Evolutionary conservation across 768 basidiomycete species (phyloP), one percentile per base, ranked within the genome.

Genomic region (Hericium rajendrae): DNA sequence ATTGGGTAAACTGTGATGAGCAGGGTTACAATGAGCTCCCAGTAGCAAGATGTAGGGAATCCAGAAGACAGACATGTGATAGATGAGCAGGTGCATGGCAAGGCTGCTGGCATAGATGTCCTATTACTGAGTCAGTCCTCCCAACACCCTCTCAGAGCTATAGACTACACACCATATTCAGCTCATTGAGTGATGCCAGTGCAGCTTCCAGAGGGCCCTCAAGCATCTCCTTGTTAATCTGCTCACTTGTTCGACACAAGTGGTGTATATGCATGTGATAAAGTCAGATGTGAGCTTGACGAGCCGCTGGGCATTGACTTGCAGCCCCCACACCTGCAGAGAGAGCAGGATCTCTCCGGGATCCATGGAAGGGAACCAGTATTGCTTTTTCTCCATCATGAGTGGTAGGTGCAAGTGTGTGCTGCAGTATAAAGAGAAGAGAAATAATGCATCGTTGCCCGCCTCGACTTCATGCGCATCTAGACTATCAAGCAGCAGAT

Each of bases 171-270:
- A 90, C 89, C 61, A 58, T 83, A 60, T 4, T 80, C 2, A 78
- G 73, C 18, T 77, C 72, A 11, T 78, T 76, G 0, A 82, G 74
- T 2, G 75, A 71, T 12, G 74, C 70, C 39, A 91, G 68, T 0
- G 81, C 76, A 38, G 73, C 74, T 59, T 85, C 79, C 0, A 80
- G 76, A 0, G 88, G 79, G 2, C 80, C 77, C 57, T 80, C 76
- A 5, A 92, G 76, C 28, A 71, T 69, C 9, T 84, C 82, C 38
- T 78, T 76, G 32, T 75, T 76, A 55, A 92, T 74, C 53, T 78
- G 5, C 85, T 85, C 57, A 89, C 81, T 64, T 87, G 84, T 43
- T 85, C 78, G 43, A 92, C 76, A 66, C 88, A 88, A 9, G 84
- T 80, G 58, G 74, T 76, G 70, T 86, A 91, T 20, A 91, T 78